Conservation (phyloP, 78 protist genomes). For the Chrysochromulina tobinii region DNA sequence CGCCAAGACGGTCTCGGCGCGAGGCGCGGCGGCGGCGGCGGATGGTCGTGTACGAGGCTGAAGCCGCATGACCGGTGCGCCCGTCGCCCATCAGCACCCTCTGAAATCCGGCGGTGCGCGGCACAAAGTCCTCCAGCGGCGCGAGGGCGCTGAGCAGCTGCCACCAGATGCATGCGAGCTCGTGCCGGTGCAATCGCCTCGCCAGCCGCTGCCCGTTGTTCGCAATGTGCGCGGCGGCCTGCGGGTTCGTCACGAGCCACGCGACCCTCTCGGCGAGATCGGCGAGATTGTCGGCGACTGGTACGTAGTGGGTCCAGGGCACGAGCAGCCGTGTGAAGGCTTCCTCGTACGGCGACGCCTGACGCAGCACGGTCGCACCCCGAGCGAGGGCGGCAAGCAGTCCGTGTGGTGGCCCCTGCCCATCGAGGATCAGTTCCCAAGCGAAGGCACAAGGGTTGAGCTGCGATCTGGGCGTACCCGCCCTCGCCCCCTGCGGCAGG, state of each 20-base stretch:
- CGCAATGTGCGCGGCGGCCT: not conserved
- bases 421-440: not conserved
- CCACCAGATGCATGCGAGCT: not conserved
- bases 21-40: too few relatives aligned
- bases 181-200: not conserved
- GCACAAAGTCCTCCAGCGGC: not conserved
- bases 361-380: not conserved
- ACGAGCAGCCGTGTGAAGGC: not conserved
- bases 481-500: too few relatives aligned
- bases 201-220: not conserved
- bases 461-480: too few relatives aligned
- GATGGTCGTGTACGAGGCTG: too few relatives aligned
- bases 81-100: too few relatives aligned
- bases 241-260: not conserved
- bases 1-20: too few relatives aligned
- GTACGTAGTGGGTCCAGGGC: conserved; percentile 18
- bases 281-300: not conserved
- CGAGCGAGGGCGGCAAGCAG: not conserved
- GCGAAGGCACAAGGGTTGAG: too few relatives aligned
- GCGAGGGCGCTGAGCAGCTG: not conserved
- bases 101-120: not conserved
- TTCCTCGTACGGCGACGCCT: not conserved
- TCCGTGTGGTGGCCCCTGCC: not conserved
- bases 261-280: not conserved
- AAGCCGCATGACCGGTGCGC: too few relatives aligned